Evolutionary conservation across 2,329 filamentous ascomycete genomes (phyloP).

Genomic region (Neoarthrinium moseri): DNA sequence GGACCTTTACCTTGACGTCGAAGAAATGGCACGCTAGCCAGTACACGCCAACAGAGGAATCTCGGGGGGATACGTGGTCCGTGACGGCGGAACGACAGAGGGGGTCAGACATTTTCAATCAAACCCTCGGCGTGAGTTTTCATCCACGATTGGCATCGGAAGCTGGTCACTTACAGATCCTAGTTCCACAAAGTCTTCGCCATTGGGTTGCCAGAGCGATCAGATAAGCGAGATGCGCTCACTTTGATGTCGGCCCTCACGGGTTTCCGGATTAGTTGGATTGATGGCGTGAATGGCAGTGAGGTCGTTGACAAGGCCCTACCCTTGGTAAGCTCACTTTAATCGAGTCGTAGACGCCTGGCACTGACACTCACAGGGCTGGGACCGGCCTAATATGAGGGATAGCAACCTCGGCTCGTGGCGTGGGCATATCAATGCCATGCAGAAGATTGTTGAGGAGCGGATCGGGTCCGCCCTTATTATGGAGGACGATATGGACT

Average conservation of each 20-base stretch:
- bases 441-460: constrained; percentile 28
- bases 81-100: not conserved
- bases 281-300: constrained; percentile 36
- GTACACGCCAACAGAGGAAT: too few species aligned
- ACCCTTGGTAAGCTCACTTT: constrained; percentile 20
- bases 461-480: constrained; percentile 33
- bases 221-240: constrained; percentile 44
- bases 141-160: not conserved
- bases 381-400: constrained; percentile 16
- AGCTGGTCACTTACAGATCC: constrained; percentile 2
- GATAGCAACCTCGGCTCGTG: constrained; percentile 33
- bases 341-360: not conserved
- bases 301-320: constrained; percentile 35
- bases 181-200: constrained; percentile 40
- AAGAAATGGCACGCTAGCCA: too few species aligned
- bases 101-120: constrained; percentile 2
- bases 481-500: constrained; percentile 41
- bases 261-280: constrained; percentile 36
- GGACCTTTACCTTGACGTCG: too few species aligned
- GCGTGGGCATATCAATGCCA: constrained; percentile 32
- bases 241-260: constrained; percentile 35
- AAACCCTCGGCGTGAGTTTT: not conserved
- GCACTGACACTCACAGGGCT: constrained; percentile 10
- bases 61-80: not conserved
- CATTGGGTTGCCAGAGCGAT: constrained; percentile 39